These are phyloP conservation scores for Cercospora berteroae DNA, from an alignment of 2,329 filamentous ascomycete genomes.

Conservation along the genomic window DNA sequence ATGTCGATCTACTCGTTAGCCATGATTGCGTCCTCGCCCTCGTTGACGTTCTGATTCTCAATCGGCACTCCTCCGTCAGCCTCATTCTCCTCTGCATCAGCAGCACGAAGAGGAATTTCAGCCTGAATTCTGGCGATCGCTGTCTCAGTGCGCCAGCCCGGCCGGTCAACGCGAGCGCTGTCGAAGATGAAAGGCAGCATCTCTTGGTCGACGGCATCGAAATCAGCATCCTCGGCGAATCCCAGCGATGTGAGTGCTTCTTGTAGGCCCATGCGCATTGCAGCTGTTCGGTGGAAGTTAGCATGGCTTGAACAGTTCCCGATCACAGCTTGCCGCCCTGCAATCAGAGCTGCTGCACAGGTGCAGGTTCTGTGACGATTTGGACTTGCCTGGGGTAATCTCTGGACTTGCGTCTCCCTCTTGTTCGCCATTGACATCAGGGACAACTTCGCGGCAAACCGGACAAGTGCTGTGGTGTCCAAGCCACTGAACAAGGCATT, in stretches of 20 bases:
- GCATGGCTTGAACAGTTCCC: not conserved
- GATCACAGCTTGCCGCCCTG: not conserved
- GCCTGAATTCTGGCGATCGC: slow-evolving; percentile 3
- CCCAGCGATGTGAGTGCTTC: slow-evolving; percentile 7
- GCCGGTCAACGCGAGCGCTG: slow-evolving; percentile 1
- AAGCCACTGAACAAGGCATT: slow-evolving; percentile 30
- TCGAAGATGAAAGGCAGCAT: slow-evolving; percentile 9
- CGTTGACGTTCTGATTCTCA: not conserved
- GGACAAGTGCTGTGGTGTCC: slow-evolving; percentile 27
- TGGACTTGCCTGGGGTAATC: not conserved
- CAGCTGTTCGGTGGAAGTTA: not conserved
- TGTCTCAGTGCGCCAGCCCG: slow-evolving; percentile 5
- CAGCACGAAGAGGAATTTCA: slow-evolving; percentile 1
- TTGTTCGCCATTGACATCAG: slow-evolving; percentile 2
- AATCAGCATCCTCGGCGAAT: not conserved
- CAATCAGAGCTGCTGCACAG: not conserved
- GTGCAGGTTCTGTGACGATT: not conserved
- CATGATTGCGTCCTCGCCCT: slow-evolving; percentile 13
- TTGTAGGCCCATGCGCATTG: not conserved
- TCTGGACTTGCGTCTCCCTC: not conserved
- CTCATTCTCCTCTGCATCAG: not conserved
- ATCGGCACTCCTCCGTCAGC: not conserved
- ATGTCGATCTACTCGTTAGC: slow-evolving; percentile 10
- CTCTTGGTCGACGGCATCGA: not conserved
- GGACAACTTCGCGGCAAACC: slow-evolving; percentile 23